Evolutionary conservation across 495 filamentous ascomycete species (phyloP).

Genomic region (Neurospora pannonica): DNA sequence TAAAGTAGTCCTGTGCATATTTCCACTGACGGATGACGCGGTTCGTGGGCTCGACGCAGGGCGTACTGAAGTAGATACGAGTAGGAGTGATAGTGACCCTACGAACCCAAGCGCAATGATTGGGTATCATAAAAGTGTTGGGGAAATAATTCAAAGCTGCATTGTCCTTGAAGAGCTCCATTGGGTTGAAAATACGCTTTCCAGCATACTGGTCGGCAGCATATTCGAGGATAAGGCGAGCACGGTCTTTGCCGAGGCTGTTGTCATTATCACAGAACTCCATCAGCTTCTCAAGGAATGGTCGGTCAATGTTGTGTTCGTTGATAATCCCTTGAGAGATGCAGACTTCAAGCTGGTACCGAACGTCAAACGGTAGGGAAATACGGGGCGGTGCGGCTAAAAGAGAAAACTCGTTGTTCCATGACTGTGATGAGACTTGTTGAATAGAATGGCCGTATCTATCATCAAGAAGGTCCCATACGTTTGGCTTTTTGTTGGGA

Average conservation of each 20-base stretch:
- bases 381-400: conserved; percentile 25
- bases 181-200: conserved; percentile 55
- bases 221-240: conserved; percentile 30
- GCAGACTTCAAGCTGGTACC: conserved; percentile 90
- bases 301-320: conserved; percentile 58
- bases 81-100: conserved; percentile 76
- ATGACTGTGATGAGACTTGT: conserved; percentile 1
- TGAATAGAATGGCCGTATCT: not conserved
- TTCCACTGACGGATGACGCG: conserved; percentile 68
- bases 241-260: conserved; percentile 17
- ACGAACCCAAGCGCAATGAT: conserved; percentile 64
- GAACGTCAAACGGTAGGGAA: conserved; percentile 58
- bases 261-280: conserved; percentile 25
- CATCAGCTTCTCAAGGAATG: conserved; percentile 55
- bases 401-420: conserved; percentile 22
- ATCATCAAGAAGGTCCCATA: conserved; percentile 53
- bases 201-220: conserved; percentile 31
- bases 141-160: conserved; percentile 35
- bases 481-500: conserved; percentile 10
- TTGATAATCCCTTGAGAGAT: conserved; percentile 72
- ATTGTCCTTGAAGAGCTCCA: conserved; percentile 57
- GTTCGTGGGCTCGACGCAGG: conserved; percentile 78
- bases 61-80: conserved; percentile 66
- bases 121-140: conserved; percentile 47
- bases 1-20: conserved; percentile 64